Percentiles rank a stretch among this genome's conserved stretches.
phyloP scores from a whole-genome alignment of 345 rosid genomes.

The Ceriops tagal region DNA sequence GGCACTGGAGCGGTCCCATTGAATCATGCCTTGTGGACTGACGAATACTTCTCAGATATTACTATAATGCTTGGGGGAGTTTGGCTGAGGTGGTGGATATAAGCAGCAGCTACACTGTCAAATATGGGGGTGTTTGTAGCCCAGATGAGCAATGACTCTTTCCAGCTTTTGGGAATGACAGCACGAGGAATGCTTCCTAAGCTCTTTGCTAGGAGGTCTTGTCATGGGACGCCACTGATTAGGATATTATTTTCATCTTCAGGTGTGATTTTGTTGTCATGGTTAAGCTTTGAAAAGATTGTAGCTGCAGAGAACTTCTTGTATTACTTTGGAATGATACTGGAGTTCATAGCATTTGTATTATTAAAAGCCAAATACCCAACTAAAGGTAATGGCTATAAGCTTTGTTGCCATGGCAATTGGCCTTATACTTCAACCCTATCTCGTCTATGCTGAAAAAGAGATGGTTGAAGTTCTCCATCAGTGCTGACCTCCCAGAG shows the following conservation, averaged over 20 bases:
- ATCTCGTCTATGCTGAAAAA: slow-evolving; percentile 41
- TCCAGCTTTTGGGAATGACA: slow-evolving; percentile 77
- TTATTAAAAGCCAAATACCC: slow-evolving; percentile 50
- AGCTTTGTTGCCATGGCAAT: slow-evolving; percentile 47
- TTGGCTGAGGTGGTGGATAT: slow-evolving; percentile 77
- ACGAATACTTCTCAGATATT: slow-evolving; percentile 67
- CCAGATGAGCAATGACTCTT: slow-evolving; percentile 80
- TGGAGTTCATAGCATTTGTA: slow-evolving; percentile 64
- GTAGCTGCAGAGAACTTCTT: slow-evolving; percentile 70
- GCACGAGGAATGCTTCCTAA: slow-evolving; percentile 73
- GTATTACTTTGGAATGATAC: slow-evolving; percentile 69
- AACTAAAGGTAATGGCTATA: slow-evolving; percentile 46
- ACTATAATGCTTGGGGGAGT: slow-evolving; percentile 62
- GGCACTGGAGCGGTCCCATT: slow-evolving; percentile 71
- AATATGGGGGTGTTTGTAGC: slow-evolving; percentile 76
- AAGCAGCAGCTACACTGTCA: slow-evolving; percentile 61
- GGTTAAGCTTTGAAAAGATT: slow-evolving; percentile 71
- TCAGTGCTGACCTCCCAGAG: slow-evolving; percentile 34
- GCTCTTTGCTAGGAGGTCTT: slow-evolving; percentile 56
- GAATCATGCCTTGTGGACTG: slow-evolving; percentile 57
- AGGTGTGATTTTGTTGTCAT: slow-evolving; percentile 60
- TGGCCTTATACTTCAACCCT: slow-evolving; percentile 57
- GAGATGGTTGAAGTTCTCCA: slow-evolving; percentile 57
- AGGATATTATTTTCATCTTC: slow-evolving; percentile 68
- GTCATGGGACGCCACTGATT: slow-evolving; percentile 56